phyloP scores from a whole-genome alignment of 306 rosid genomes.

The Quercus dentata region DNA sequence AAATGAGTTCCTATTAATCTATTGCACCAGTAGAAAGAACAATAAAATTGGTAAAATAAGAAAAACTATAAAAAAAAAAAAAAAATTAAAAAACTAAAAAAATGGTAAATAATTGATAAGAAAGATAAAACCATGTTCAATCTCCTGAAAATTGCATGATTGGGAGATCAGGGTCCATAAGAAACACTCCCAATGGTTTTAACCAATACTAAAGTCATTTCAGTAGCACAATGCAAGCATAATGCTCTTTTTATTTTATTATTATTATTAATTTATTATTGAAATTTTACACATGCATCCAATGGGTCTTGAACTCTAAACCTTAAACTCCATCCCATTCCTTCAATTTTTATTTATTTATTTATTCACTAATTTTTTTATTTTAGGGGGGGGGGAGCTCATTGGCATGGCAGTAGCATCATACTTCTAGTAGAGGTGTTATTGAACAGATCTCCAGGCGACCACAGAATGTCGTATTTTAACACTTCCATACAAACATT shows the following conservation, averaged over 20 bases:
- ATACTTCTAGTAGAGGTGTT: background rate
- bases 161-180: background rate
- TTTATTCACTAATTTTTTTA: too few species aligned
- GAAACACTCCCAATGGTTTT: background rate
- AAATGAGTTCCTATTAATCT: slow-evolving; percentile 13
- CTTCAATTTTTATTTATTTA: too few species aligned
- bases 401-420: background rate
- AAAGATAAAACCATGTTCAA: background rate
- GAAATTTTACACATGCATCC: too few species aligned
- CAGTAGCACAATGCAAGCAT: slow-evolving; percentile 3
- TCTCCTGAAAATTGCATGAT: background rate
- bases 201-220: background rate
- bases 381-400: too few species aligned
- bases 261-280: too few species aligned
- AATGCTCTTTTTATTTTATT: background rate
- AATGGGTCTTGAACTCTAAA: too few species aligned
- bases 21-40: slow-evolving; percentile 1
- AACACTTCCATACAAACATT: slow-evolving; percentile 1
- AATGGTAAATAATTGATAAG: slow-evolving; percentile 7
- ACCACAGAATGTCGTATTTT: background rate
- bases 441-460: background rate
- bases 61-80: background rate
- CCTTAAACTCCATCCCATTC: too few species aligned
- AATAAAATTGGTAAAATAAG: slow-evolving; percentile 11
- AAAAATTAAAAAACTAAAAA: background rate